Evolutionary conservation across 371 early-diverging fungal genomes (phyloP).

Genomic region (Actinomucor elegans): DNA sequence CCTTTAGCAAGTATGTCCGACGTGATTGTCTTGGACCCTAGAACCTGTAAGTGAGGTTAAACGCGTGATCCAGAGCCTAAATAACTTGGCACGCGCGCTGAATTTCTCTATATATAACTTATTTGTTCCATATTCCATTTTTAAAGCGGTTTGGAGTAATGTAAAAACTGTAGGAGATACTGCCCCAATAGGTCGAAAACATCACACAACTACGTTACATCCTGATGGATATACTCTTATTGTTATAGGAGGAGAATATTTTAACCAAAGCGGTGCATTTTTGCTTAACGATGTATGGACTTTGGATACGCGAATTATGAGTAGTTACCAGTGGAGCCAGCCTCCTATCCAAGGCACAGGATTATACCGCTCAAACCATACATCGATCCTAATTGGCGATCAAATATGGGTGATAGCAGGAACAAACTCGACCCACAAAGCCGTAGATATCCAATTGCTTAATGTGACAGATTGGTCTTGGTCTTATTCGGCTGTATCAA

Average conservation of each 20-base stretch:
- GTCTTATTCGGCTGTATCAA: slow-evolving; percentile 5
- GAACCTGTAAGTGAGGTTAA: slow-evolving; percentile 14
- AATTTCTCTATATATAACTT: no score
- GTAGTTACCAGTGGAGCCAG: slow-evolving; percentile 13
- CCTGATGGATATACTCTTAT: slow-evolving; percentile 25
- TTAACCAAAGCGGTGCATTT: slow-evolving; percentile 17
- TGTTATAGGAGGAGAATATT: slow-evolving; percentile 25
- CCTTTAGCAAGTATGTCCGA: slow-evolving; percentile 25
- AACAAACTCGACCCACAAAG: slow-evolving; percentile 15
- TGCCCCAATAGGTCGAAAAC: slow-evolving; percentile 20
- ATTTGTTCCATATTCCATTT: neutral
- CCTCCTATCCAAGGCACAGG: slow-evolving; percentile 10
- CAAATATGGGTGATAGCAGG: slow-evolving; percentile 31
- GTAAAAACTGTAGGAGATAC: slow-evolving; percentile 6
- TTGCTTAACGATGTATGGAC: slow-evolving; percentile 22
- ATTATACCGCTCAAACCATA: slow-evolving; percentile 26
- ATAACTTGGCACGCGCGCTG: no score
- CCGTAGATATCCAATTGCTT: slow-evolving; percentile 30
- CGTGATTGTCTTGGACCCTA: slow-evolving; percentile 23
- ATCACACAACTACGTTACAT: slow-evolving; percentile 27
- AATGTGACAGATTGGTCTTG: slow-evolving; percentile 23
- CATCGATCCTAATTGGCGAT: slow-evolving; percentile 20
- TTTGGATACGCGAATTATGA: slow-evolving; percentile 15
- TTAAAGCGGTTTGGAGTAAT: slow-evolving; percentile 21
- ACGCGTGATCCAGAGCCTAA: no score